Conservation (phyloP, 2,329 filamentous ascomycete species). For the Sporothrix globosa region DNA sequence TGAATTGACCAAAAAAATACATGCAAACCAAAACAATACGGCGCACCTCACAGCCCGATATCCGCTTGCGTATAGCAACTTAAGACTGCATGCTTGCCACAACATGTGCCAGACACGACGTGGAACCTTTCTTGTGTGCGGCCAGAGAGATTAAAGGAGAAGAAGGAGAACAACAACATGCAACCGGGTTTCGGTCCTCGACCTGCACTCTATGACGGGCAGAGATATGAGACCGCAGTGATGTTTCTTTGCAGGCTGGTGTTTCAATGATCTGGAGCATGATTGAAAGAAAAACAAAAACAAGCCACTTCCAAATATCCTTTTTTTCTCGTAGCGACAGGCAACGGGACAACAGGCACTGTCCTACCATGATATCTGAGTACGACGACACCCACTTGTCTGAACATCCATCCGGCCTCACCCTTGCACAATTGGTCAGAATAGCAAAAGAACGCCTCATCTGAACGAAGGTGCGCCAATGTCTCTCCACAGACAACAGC, state of each 20-base stretch:
- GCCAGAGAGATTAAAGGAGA: not conserved
- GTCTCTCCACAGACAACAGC: not conserved
- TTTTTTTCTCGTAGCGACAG: too few relatives aligned
- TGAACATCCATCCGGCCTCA: not conserved
- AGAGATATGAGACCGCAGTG: not conserved
- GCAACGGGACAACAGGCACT: not conserved
- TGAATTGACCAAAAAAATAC: not conserved
- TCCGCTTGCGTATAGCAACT: not conserved
- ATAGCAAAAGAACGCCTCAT: too few relatives aligned
- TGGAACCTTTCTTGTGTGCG: not conserved
- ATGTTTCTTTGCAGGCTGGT: too few relatives aligned
- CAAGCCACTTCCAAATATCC: not conserved
- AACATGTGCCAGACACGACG: slow-evolving; percentile 16
- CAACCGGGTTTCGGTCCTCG: too few relatives aligned
- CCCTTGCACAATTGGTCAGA: too few relatives aligned
- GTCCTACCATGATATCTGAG: slow-evolving; percentile 13
- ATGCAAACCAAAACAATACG: not conserved
- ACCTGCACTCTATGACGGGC: not conserved
- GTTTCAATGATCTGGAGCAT: too few relatives aligned
- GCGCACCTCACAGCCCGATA: not conserved
- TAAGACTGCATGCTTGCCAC: not conserved
- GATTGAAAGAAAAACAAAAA: not conserved
- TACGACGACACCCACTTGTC: not conserved
- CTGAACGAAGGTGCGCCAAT: too few relatives aligned
- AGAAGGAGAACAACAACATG: too few relatives aligned